Percentiles rank a stretch among this genome's conserved stretches.
Evolutionary conservation across 345 rosid genomes (phyloP).

Genomic region (Crucihimalaya himalaica): DNA sequence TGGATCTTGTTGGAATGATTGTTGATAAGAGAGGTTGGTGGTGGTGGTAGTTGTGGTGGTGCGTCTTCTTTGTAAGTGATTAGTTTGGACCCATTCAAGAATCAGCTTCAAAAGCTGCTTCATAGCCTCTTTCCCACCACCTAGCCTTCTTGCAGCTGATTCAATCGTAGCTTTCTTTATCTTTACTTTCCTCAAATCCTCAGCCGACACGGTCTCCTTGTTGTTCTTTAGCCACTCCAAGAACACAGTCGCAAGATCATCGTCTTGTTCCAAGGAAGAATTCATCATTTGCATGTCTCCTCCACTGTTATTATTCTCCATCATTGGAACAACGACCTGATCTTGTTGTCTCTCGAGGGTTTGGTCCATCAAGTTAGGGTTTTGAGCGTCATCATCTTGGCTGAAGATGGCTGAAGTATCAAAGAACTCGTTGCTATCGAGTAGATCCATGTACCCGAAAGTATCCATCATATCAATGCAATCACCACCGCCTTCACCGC

Average conservation of each 20-base stretch:
- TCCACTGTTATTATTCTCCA: slow-evolving; percentile 38
- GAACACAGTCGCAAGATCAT: slow-evolving; percentile 83
- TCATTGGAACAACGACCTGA: slow-evolving; percentile 22
- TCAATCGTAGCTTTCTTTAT: slow-evolving; percentile 94
- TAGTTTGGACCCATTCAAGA: slow-evolving; percentile 96
- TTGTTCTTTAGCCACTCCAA: slow-evolving; percentile 89
- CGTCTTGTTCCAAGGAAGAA: slow-evolving; percentile 39
- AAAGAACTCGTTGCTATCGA: slow-evolving; percentile 68
- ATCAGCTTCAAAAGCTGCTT: slow-evolving; percentile 87
- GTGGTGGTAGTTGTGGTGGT: neutral
- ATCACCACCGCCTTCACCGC: slow-evolving; percentile 48
- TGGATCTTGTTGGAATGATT: slow-evolving; percentile 45
- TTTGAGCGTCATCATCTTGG: slow-evolving; percentile 42
- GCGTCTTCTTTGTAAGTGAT: slow-evolving; percentile 71
- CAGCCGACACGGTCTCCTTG: slow-evolving; percentile 84
- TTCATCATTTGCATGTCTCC: slow-evolving; percentile 41
- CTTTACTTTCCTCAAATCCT: slow-evolving; percentile 83
- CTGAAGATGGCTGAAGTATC: slow-evolving; percentile 72
- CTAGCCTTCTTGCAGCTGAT: slow-evolving; percentile 77
- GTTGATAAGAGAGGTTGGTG: slow-evolving; percentile 36
- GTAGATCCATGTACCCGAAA: slow-evolving; percentile 82
- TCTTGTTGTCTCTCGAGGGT: slow-evolving; percentile 27
- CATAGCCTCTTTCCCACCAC: slow-evolving; percentile 95
- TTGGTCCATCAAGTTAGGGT: slow-evolving; percentile 42
- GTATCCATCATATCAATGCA: slow-evolving; percentile 73